phyloP scores from a whole-genome alignment of 1,139 yeast species.

The Casaregolazyma lundiana region DNA sequence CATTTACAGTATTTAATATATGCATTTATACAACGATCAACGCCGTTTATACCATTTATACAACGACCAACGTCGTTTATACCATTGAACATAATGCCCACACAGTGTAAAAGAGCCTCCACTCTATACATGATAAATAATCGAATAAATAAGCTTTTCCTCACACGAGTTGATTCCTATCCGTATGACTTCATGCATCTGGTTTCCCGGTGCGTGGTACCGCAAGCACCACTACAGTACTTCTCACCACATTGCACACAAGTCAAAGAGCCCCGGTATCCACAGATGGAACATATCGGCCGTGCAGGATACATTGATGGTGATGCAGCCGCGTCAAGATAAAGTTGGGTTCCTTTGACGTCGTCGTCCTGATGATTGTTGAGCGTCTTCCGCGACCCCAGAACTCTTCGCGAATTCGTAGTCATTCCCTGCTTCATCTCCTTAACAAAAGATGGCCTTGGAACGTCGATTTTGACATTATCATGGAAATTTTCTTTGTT shows the following conservation, averaged over 20 bases:
- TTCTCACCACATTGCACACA: slow-evolving; percentile 38
- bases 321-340: slow-evolving; percentile 28
- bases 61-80: no score
- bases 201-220: slow-evolving; percentile 38
- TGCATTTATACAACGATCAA: no score
- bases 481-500: slow-evolving; percentile 40
- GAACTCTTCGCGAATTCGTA: slow-evolving; percentile 33
- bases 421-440: slow-evolving; percentile 26
- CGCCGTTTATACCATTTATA: no score
- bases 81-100: no score
- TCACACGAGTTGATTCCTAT: slow-evolving; percentile 1
- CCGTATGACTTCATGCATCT: slow-evolving; percentile 35
- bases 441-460: slow-evolving; percentile 28
- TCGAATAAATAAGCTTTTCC: background rate
- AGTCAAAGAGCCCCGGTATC: slow-evolving; percentile 36
- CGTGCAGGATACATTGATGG: slow-evolving; percentile 36
- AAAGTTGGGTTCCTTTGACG: slow-evolving; percentile 29
- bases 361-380: slow-evolving; percentile 42
- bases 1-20: no score
- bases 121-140: background rate
- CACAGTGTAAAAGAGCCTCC: no score
- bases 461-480: slow-evolving; percentile 36
- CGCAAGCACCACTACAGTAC: slow-evolving; percentile 37
- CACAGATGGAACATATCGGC: slow-evolving; percentile 39
- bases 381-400: slow-evolving; percentile 38